Evolutionary conservation across 225 moss, liverwort and hornwort species (phyloP).

Genomic region (Marchantia polymorpha): DNA sequence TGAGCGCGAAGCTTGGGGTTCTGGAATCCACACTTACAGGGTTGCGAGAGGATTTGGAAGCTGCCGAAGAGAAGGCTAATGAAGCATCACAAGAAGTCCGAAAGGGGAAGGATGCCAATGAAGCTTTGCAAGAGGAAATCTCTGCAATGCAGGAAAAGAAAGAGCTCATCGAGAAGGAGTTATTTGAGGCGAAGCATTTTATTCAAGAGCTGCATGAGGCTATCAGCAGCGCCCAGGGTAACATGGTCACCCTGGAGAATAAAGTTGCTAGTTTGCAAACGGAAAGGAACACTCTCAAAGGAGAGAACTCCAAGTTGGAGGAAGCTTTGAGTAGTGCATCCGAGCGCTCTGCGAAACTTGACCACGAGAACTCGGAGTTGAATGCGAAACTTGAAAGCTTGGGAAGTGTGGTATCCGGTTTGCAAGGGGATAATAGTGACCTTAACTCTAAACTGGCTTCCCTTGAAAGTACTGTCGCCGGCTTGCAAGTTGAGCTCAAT

Average conservation of each 20-base stretch:
- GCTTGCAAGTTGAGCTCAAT: slow-evolving; percentile 17
- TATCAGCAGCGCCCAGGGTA: slow-evolving; percentile 2
- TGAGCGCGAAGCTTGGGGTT: not conserved
- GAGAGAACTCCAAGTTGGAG: slow-evolving; percentile 17
- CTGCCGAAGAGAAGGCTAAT: slow-evolving; percentile 12
- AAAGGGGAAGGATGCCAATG: not conserved
- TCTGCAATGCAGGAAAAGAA: slow-evolving; percentile 11
- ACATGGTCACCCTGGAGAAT: slow-evolving; percentile 10
- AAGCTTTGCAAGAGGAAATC: slow-evolving; percentile 14
- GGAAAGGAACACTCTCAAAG: not conserved
- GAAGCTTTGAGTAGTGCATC: slow-evolving; percentile 8
- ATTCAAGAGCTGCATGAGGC: slow-evolving; percentile 10
- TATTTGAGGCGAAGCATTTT: slow-evolving; percentile 14
- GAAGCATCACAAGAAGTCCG: slow-evolving; percentile 2
- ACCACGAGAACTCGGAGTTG: slow-evolving; percentile 11
- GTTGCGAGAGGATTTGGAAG: not conserved
- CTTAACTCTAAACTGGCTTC: slow-evolving; percentile 1
- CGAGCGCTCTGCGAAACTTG: slow-evolving; percentile 13
- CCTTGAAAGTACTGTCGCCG: slow-evolving; percentile 9
- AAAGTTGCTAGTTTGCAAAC: slow-evolving; percentile 5
- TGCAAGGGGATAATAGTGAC: slow-evolving; percentile 10
- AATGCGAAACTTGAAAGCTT: not conserved
- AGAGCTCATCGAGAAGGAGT: slow-evolving; percentile 11
- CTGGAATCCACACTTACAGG: slow-evolving; percentile 6
- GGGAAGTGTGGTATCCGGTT: not conserved